These are phyloP conservation scores for Pisolithus marmoratus DNA, from an alignment of 768 basidiomycete genomes.

Conservation along the genomic window DNA sequence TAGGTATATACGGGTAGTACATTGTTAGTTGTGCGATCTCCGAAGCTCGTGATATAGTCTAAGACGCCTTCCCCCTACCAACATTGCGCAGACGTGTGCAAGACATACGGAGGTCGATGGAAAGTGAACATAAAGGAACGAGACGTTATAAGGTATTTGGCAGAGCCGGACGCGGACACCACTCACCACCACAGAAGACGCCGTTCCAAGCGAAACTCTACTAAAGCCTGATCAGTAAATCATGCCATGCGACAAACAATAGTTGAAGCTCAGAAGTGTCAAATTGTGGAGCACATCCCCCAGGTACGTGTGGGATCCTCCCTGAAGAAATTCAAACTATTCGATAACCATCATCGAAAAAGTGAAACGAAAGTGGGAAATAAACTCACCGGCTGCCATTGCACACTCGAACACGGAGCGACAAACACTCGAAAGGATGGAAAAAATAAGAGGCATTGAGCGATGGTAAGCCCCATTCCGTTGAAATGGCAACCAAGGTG, in stretches of 20 bases:
- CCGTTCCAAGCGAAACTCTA: too few relatives aligned
- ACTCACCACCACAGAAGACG: too few relatives aligned
- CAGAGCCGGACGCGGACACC: too few relatives aligned
- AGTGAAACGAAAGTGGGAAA: slow-evolving; percentile 45
- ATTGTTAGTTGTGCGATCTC: too few relatives aligned
- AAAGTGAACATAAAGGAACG: too few relatives aligned
- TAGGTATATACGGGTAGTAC: too few relatives aligned
- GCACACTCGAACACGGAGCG: slow-evolving; percentile 30
- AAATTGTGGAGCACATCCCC: slow-evolving; percentile 72
- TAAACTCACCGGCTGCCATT: slow-evolving; percentile 19
- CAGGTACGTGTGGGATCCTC: slow-evolving; percentile 55
- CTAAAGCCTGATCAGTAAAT: slow-evolving; percentile 7
- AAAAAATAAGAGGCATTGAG: slow-evolving; percentile 56
- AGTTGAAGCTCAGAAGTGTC: slow-evolving; percentile 40
- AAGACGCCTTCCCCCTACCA: too few relatives aligned
- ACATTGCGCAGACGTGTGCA: too few relatives aligned
- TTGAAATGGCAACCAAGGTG: slow-evolving; percentile 45
- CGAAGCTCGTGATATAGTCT: too few relatives aligned
- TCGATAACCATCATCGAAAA: slow-evolving; percentile 31
- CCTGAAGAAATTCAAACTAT: slow-evolving; percentile 86
- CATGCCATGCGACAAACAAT: not conserved
- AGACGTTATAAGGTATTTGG: too few relatives aligned
- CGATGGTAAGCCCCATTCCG: slow-evolving; percentile 93
- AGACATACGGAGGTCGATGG: too few relatives aligned
- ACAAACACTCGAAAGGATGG: slow-evolving; percentile 47